These are phyloP conservation scores for Barnettozyma wickerhamii DNA, from an alignment of 805 yeast genomes.

Conservation along the genomic window DNA sequence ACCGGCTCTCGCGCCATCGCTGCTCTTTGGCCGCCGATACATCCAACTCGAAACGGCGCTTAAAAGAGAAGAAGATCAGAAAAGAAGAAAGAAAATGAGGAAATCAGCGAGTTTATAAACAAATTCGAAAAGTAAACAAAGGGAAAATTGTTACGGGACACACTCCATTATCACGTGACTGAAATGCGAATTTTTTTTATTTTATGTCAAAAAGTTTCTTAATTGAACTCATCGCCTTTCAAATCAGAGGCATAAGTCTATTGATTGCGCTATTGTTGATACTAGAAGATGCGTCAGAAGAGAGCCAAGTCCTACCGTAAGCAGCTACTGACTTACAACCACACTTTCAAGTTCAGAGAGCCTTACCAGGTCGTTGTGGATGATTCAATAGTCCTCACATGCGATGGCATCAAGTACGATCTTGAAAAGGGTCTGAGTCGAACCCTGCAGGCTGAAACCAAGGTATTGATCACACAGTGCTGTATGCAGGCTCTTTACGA, in stretches of 20 bases:
- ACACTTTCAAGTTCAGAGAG: constrained; percentile 86
- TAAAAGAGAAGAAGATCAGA: background rate
- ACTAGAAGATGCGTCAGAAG: constrained; percentile 95
- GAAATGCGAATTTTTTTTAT: too few species aligned
- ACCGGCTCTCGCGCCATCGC: constrained; percentile 6
- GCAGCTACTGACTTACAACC: constrained; percentile 80
- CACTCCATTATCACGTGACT: too few species aligned
- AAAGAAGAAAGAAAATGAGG: background rate
- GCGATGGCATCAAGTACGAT: constrained; percentile 67
- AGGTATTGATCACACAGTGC: constrained; percentile 93
- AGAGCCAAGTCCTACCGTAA: constrained; percentile 92
- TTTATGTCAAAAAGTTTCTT: too few species aligned
- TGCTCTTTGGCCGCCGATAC: constrained; percentile 13
- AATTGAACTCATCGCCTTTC: too few species aligned
- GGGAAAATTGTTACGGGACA: too few species aligned
- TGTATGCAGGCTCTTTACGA: constrained; percentile 83
- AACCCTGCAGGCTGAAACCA: constrained; percentile 80
- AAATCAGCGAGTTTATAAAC: too few species aligned
- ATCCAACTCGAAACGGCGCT: background rate
- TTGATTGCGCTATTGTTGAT: too few species aligned
- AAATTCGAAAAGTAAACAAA: background rate
- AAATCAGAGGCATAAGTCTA: too few species aligned
- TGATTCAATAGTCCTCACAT: constrained; percentile 65
- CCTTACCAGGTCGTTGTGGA: constrained; percentile 92
- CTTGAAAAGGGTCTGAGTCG: constrained; percentile 75